Percentiles rank a stretch among this genome's conserved stretches.
Evolutionary conservation across 2,329 filamentous ascomycete genomes (phyloP).

Genomic region (Rhinocladiella similis): DNA sequence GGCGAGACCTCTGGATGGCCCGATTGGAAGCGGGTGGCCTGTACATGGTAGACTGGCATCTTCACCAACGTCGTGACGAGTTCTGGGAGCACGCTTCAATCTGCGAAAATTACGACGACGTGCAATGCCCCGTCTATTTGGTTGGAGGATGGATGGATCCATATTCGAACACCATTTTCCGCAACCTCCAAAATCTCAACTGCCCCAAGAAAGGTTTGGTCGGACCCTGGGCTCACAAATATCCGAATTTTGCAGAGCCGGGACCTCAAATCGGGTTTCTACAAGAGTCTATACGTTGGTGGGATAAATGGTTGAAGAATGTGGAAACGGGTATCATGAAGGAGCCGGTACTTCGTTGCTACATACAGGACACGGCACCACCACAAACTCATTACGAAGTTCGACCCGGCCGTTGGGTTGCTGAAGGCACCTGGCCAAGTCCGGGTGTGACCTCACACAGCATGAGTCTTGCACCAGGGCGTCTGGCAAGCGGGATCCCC

Average conservation of each 20-base stretch:
- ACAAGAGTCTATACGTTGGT: conserved; percentile 15
- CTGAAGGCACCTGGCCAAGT: conserved; percentile 10
- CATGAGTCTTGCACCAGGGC: conserved; percentile 4
- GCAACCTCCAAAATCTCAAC: conserved; percentile 9
- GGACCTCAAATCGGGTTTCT: conserved; percentile 16
- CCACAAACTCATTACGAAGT: conserved; percentile 14
- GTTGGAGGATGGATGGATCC: conserved; percentile 17
- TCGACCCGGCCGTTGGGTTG: conserved; percentile 15
- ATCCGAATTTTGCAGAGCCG: conserved; percentile 18
- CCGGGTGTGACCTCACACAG: background rate
- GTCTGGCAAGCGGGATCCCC: background rate
- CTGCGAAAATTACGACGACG: conserved; percentile 12
- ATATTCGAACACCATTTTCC: conserved; percentile 14
- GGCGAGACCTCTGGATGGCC: conserved; percentile 15
- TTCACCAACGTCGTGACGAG: conserved; percentile 13
- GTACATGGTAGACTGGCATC: conserved; percentile 15
- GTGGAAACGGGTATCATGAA: conserved; percentile 15
- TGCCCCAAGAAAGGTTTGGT: conserved; percentile 12
- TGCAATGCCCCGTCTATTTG: conserved; percentile 14
- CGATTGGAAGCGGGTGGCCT: conserved; percentile 15
- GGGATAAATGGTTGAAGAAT: conserved; percentile 18
- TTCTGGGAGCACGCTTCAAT: conserved; percentile 17
- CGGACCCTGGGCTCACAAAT: conserved; percentile 16
- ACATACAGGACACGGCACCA: conserved; percentile 11
- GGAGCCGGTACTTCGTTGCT: conserved; percentile 11